A percentile compares a stretch with the other conserved stretches of the same genome.
Evolutionary conservation across 768 basidiomycete species (phyloP).

Genomic region (Wakefieldia striispora): DNA sequence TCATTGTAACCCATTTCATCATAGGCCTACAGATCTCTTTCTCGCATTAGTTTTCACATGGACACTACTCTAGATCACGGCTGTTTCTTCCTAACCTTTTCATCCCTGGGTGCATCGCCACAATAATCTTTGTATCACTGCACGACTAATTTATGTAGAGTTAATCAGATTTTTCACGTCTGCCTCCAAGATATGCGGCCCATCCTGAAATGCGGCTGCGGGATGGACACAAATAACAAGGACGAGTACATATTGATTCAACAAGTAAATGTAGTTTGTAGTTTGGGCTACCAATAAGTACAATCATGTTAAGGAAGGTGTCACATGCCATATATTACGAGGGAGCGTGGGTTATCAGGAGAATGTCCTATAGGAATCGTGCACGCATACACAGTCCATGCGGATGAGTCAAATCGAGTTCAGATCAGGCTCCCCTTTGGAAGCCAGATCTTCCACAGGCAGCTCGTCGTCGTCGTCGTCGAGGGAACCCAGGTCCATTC

Average conservation of each 20-base stretch:
- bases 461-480: constrained; percentile 8
- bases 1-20: background rate
- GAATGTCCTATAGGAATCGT: too few species aligned
- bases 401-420: background rate
- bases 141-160: background rate
- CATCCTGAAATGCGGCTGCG: too few species aligned
- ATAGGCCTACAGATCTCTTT: constrained; percentile 2
- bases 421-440: background rate
- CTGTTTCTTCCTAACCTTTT: background rate
- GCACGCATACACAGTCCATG: too few species aligned
- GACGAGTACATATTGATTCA: too few species aligned
- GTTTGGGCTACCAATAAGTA: too few species aligned
- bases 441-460: background rate
- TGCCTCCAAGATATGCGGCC: too few species aligned
- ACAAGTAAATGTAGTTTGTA: too few species aligned
- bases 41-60: background rate
- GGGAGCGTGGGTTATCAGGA: too few species aligned
- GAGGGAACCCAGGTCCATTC: constrained; percentile 2
- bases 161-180: background rate
- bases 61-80: constrained; percentile 5
- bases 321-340: too few species aligned
- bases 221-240: too few species aligned
- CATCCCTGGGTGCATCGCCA: background rate
- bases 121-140: constrained; percentile 14
- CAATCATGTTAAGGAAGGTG: too few species aligned